phyloP scores from a whole-genome alignment of 305 asterid genomes.

The Fraxinus greggii region DNA sequence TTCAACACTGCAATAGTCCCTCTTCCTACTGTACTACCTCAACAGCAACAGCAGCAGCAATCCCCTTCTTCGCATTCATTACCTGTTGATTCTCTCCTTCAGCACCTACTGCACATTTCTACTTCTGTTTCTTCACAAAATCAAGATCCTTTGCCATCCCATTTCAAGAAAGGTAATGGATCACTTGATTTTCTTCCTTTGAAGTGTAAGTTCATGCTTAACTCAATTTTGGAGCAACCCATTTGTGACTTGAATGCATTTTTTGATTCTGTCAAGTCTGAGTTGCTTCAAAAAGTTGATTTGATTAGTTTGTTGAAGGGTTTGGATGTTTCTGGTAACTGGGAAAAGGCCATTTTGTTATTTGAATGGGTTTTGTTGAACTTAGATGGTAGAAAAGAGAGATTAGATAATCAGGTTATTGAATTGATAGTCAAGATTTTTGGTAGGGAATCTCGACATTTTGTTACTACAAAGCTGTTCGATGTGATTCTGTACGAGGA shows the following conservation, averaged over 20 bases:
- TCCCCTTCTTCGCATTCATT: conserved; percentile 37
- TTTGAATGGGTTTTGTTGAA: conserved; percentile 84
- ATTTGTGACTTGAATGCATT: conserved; percentile 44
- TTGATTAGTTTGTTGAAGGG: conserved; percentile 70
- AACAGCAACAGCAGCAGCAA: conserved; percentile 23
- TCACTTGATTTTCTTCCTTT: conserved; percentile 64
- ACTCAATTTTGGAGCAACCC: conserved; percentile 56
- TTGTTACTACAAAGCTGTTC: conserved; percentile 60
- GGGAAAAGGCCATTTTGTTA: conserved; percentile 72
- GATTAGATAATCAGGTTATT: conserved; percentile 66
- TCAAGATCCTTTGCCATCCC: conserved; percentile 38
- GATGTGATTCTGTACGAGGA: conserved; percentile 67
- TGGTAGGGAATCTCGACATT: conserved; percentile 85
- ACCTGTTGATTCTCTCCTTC: conserved; percentile 77
- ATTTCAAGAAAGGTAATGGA: conserved; percentile 28
- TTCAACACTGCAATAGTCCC: conserved; percentile 50
- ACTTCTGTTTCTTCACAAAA: conserved; percentile 36
- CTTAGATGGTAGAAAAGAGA: conserved; percentile 41
- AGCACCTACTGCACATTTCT: conserved; percentile 67
- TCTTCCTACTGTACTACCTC: conserved; percentile 59
- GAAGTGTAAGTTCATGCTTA: conserved; percentile 63
- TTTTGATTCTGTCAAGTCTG: conserved; percentile 57
- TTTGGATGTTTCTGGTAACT: conserved; percentile 59
- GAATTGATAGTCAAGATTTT: conserved; percentile 78
- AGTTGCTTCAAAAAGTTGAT: conserved; percentile 59